Evolutionary conservation across 768 basidiomycete genomes (phyloP).

Genomic region (Russula virescens): DNA sequence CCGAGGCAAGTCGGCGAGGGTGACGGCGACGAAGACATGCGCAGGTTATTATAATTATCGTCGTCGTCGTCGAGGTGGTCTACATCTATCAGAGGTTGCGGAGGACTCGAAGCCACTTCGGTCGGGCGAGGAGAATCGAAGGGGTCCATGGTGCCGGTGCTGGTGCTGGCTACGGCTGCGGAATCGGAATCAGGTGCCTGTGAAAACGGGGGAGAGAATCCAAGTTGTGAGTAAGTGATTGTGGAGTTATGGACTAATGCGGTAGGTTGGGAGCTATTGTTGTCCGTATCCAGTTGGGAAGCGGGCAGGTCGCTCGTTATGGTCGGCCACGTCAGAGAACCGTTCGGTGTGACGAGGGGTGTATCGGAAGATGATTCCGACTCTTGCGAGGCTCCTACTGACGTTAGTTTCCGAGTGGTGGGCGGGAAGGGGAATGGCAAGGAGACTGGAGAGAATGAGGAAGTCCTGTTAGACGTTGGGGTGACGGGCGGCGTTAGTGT

Average conservation of each 20-base stretch:
- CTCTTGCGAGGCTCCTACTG: constrained; percentile 35
- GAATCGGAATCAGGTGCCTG: constrained; percentile 4
- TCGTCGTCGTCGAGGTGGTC: neutral
- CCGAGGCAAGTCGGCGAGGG: constrained; percentile 3
- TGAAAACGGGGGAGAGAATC: constrained; percentile 29
- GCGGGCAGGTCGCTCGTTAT: constrained; percentile 32
- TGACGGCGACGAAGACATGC: constrained; percentile 1
- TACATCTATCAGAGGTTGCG: neutral
- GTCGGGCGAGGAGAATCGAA: neutral
- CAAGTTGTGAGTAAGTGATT: constrained; percentile 35
- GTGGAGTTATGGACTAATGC: constrained; percentile 28
- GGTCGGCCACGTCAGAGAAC: constrained; percentile 43
- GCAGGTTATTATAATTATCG: neutral
- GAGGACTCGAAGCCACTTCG: neutral
- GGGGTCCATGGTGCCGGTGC: neutral
- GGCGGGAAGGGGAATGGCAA: constrained; percentile 9
- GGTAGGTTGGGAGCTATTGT: constrained; percentile 29
- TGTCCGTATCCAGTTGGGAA: constrained; percentile 37
- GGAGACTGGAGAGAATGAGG: neutral
- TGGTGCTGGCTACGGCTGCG: neutral
- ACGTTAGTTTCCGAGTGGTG: neutral
- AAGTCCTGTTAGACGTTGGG: neutral
- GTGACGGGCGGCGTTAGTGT: constrained; percentile 4
- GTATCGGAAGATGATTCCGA: constrained; percentile 44
- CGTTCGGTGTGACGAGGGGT: constrained; percentile 50